Evolutionary conservation across 108 stramenopile species (phyloP), one percentile per base, ranked within the genome.

Genomic region (Discostella pseudostelligera): DNA sequence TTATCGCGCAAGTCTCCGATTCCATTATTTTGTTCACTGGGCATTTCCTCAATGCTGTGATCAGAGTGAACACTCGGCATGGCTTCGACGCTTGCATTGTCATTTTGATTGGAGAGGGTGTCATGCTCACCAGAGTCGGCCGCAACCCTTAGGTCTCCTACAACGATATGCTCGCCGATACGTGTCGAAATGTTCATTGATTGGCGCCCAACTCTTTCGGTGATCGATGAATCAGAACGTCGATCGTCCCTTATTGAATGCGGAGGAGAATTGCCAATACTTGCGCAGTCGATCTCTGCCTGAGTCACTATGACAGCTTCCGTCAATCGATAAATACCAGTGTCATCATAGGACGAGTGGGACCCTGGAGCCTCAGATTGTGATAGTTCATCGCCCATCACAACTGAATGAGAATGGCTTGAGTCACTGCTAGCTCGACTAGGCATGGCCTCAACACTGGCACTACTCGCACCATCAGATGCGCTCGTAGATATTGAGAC

Each of bases 231-330:
- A 32, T 72, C 71, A 9, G 62, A 72, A 24, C 58, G 56, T 29
- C 39, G 45, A 1, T 76, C 74, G 40, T 76, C 74, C 20, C 74
- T 21, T 0, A 76, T 54, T 39, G 74, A 76, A 16, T 50, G 68
- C 1, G 74, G 74, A 0, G 68, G 68, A 12, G 43, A 39, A 40
- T 63, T 70, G 45, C 69, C 68, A 35, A 76, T 44, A 39, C 68
- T 76, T 25, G 68, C 74, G 19, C 64, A 35, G 22, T 76, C 74
- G 1, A 76, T 76, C 39, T 76, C 68, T 43, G 39, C 69, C 61
- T 70, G 56, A 8, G 51, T 42, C 14, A 67, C 73, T 26, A 70
- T 39, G 46, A 44, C 56, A 16, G 65, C 74, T 70, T 69, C 68
- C 8, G 74, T 69, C 0, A 69, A 36, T 21, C 36, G 40, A 19